phyloP scores from a whole-genome alignment of 148 eudicot genomes.

The Chenopodium suecicum region DNA sequence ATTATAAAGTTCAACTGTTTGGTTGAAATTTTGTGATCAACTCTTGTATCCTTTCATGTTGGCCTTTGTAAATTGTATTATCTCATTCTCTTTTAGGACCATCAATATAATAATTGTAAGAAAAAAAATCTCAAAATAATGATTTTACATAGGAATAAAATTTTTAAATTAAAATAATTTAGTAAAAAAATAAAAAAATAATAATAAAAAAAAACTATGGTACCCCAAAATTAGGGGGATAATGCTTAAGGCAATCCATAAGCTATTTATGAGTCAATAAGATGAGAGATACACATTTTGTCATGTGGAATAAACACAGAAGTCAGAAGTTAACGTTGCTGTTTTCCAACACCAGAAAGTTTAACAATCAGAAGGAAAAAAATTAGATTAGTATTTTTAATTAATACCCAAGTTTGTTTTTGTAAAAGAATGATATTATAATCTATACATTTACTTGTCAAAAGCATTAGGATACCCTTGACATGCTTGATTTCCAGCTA shows the following conservation, averaged over 20 bases:
- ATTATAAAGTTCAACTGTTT: neutral
- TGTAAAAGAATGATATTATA: neutral
- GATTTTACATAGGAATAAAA: no score
- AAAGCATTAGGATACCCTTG: constrained; percentile 17
- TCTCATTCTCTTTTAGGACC: neutral
- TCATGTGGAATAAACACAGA: neutral
- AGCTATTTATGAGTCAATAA: neutral
- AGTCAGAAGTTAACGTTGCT: neutral
- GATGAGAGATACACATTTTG: neutral
- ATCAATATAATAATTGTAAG: neutral
- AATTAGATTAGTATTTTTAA: neutral
- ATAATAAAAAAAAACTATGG: no score
- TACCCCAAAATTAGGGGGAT: no score
- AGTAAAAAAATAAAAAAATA: no score
- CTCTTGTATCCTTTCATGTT: neutral
- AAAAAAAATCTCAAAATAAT: no score
- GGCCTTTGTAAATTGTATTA: neutral
- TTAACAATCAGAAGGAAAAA: neutral
- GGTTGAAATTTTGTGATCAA: constrained; percentile 1
- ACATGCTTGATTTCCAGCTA: constrained; percentile 47
- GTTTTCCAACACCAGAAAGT: constrained; percentile 1
- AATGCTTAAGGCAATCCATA: no score
- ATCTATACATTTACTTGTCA: neutral
- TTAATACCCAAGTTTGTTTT: neutral
- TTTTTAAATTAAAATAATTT: no score